phyloP scores from a whole-genome alignment of 345 rosid genomes.

The Anastatica hierochuntica region DNA sequence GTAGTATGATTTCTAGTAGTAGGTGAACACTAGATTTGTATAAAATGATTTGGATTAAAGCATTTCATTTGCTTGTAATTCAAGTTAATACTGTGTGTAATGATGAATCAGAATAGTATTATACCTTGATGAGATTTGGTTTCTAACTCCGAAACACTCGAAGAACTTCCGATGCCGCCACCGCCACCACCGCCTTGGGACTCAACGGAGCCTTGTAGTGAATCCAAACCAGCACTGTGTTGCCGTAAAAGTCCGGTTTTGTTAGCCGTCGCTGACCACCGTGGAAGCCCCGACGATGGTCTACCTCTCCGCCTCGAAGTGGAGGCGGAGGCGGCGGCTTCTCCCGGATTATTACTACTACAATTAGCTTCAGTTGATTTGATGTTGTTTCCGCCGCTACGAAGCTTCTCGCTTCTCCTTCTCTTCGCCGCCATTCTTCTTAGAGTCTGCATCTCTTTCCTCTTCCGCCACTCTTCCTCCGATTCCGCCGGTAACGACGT shows the following conservation, averaged over 20 bases:
- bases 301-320: constrained; percentile 23
- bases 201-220: constrained; percentile 31
- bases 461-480: constrained; percentile 92
- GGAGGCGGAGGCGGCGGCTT: constrained; percentile 2
- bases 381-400: neutral
- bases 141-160: constrained; percentile 54
- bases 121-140: constrained; percentile 51
- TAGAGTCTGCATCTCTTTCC: constrained; percentile 74
- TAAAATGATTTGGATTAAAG: neutral
- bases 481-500: constrained; percentile 81
- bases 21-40: neutral
- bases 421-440: constrained; percentile 86
- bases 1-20: no score
- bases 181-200: constrained; percentile 36
- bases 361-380: neutral
- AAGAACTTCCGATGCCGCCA: constrained; percentile 45
- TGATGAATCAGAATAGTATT: constrained; percentile 16
- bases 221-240: constrained; percentile 13
- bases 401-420: constrained; percentile 71
- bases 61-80: neutral
- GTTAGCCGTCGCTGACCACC: constrained; percentile 34
- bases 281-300: constrained; percentile 28
- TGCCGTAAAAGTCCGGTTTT: constrained; percentile 30
- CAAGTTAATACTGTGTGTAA: neutral
- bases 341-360: constrained; percentile 41